Percentiles rank a stretch among this genome's conserved stretches.
These are phyloP conservation scores for Spergularia marina DNA, from an alignment of 148 eudicot genomes.

Conservation along the genomic window DNA sequence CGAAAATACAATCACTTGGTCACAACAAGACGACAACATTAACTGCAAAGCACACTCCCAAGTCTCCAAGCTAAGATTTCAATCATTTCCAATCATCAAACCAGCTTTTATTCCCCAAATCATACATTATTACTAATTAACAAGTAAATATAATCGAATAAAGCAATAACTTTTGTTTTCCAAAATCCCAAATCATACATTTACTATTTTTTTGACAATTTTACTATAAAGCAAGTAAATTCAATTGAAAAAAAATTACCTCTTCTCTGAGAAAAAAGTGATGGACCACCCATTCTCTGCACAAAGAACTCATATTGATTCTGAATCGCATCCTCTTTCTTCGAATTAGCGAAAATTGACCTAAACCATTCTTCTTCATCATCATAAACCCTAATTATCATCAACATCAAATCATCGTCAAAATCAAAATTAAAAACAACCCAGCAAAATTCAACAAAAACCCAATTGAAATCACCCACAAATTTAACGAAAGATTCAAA, in stretches of 20 bases:
- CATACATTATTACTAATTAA: too few relatives aligned
- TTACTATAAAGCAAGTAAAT: too few relatives aligned
- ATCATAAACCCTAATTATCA: conserved; percentile 68
- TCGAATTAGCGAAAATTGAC: conserved; percentile 75
- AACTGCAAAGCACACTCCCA: too few relatives aligned
- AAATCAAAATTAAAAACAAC: background rate
- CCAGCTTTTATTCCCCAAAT: too few relatives aligned
- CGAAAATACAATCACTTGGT: too few relatives aligned
- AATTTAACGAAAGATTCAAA: background rate
- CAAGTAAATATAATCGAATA: too few relatives aligned
- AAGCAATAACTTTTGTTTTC: too few relatives aligned
- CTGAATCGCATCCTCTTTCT: conserved; percentile 90
- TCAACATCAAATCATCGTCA: background rate
- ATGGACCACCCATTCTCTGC: conserved; percentile 95
- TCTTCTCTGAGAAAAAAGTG: conserved; percentile 76
- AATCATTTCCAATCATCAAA: too few relatives aligned
- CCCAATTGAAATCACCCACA: background rate
- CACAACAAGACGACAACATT: background rate
- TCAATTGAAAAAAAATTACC: conserved; percentile 35
- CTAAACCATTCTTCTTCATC: conserved; percentile 97
- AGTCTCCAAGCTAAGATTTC: too few relatives aligned
- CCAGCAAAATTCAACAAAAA: background rate
- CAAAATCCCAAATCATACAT: too few relatives aligned
- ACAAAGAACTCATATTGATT: conserved; percentile 93
- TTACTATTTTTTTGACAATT: too few relatives aligned